phyloP scores from a whole-genome alignment of 352 stramenopile species.

The Lagenidium sp. region DNA sequence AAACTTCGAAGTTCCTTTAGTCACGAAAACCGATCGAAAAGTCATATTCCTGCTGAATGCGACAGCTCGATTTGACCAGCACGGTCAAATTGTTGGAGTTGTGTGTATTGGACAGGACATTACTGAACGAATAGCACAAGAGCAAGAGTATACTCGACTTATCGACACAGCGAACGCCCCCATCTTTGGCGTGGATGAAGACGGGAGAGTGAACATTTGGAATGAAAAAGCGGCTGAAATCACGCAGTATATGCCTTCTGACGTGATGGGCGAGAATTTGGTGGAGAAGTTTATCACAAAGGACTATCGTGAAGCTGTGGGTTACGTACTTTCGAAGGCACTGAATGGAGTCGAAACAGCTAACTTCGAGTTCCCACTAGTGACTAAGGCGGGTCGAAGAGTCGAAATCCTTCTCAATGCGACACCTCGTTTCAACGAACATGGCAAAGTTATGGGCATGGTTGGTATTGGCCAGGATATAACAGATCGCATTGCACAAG shows the following conservation, averaged over 20 bases:
- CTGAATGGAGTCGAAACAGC: conserved; percentile 18
- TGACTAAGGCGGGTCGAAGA: conserved; percentile 23
- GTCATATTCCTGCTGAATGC: conserved; percentile 21
- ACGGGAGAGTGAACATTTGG: conserved; percentile 53
- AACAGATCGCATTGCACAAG: conserved; percentile 39
- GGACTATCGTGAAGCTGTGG: conserved; percentile 9
- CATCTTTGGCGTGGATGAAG: conserved; percentile 56
- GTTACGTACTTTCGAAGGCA: conserved; percentile 12
- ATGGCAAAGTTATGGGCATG: conserved; percentile 61
- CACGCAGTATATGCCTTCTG: conserved; percentile 40
- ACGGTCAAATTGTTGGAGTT: conserved; percentile 25
- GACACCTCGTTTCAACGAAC: conserved; percentile 25
- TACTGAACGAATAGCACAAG: conserved; percentile 42
- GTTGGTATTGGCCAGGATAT: conserved; percentile 67
- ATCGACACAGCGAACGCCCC: conserved; percentile 64
- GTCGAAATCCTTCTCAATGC: conserved; percentile 44
- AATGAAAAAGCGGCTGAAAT: conserved; percentile 50
- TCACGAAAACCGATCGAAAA: conserved; percentile 33
- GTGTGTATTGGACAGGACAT: conserved; percentile 66
- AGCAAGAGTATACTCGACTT: conserved; percentile 63
- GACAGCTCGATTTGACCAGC: conserved; percentile 14
- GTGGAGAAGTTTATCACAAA: conserved; percentile 32
- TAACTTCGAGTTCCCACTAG: conserved; percentile 41
- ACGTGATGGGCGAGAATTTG: conserved; percentile 30
- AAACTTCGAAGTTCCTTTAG: conserved; percentile 69